phyloP scores from a whole-genome alignment of 2,329 filamentous ascomycete genomes.

The Nemania sp. region DNA sequence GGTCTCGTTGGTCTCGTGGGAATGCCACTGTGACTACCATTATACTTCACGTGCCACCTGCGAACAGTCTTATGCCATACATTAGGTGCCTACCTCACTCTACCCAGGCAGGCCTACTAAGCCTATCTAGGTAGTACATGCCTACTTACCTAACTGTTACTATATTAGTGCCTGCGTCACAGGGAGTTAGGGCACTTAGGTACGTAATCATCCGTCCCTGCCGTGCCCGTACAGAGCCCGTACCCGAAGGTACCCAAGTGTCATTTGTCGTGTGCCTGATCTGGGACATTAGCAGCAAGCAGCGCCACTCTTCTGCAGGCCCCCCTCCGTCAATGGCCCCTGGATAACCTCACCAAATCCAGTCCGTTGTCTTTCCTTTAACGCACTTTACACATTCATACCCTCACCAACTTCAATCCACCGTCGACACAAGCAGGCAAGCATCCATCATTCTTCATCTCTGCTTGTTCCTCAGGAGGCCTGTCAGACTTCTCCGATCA shows the following conservation, averaged over 20 bases:
- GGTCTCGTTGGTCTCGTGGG: not conserved
- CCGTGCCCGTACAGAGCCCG: not conserved
- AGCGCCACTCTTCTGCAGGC: constrained; percentile 21
- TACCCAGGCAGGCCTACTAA: too few relatives aligned
- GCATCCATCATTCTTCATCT: constrained; percentile 1
- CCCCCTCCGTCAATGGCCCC: constrained; percentile 13
- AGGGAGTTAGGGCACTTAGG: not conserved
- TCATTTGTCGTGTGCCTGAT: constrained; percentile 5
- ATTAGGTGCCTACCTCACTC: not conserved
- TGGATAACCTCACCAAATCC: not conserved
- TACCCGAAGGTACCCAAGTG: not conserved
- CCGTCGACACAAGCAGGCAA: not conserved
- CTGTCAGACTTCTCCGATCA: constrained; percentile 1
- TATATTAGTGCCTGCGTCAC: not conserved
- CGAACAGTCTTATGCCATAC: not conserved
- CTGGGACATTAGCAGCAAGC: not conserved
- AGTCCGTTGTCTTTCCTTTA: not conserved
- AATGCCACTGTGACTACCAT: constrained; percentile 6
- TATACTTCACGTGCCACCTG: constrained; percentile 20
- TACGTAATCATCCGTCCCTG: not conserved
- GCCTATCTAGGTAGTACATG: too few relatives aligned
- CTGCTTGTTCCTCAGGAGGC: constrained; percentile 10
- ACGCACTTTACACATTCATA: not conserved
- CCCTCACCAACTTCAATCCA: constrained; percentile 22
- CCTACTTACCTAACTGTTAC: too few relatives aligned